Evolutionary conservation across 2,329 filamentous ascomycete genomes (phyloP), one percentile per base, ranked within the genome.

Genomic region (Microsporum ferrugineum): DNA sequence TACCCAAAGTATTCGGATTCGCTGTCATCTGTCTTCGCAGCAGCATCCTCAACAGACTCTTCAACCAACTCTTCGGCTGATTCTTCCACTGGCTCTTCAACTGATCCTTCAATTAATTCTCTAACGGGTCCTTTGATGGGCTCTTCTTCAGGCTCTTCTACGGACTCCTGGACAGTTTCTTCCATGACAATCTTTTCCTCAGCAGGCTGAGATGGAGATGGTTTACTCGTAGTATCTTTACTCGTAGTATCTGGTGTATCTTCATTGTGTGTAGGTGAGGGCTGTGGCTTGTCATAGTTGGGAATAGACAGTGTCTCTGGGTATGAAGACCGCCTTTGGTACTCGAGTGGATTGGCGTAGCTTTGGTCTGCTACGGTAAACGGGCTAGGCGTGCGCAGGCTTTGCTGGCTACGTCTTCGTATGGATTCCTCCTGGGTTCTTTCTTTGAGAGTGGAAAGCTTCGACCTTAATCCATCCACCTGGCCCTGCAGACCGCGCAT

Each of bases 401-500:
- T 91, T 66, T 89, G 86, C 59, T 91, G 73, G 71, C 89, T 95
- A 60, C 86, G 83, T 58, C 91, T 82, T 68, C 88, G 86, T 68
- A 95, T 73, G 66, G 83, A 90, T 67, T 95, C 91, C 62, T 88
- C 88, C 23, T 88, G 83, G 0, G 89, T 88, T 67, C 89, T 86
- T 64, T 91, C 85, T 67, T 88, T 87, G 47, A 96, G 74, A 14
- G 80, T 87, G 1, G 89, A 91, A 39, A 96, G 91, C 68, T 90
- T 89, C 63, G 88, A 89, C 70, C 91, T 91, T 55, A 96, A 79
- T 59, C 88, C 89, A 61, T 88, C 85, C 82, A 96, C 89, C 71
- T 95, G 90, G 65, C 90, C 87, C 63, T 89, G 89, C 49, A 96
- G 78, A 68, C 84, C 83, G 6, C 86, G 84, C 69, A 89, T 84